Evolutionary conservation across 768 basidiomycete genomes (phyloP), one percentile per base, ranked within the genome.

Genomic region (Crassisporium funariophilum): DNA sequence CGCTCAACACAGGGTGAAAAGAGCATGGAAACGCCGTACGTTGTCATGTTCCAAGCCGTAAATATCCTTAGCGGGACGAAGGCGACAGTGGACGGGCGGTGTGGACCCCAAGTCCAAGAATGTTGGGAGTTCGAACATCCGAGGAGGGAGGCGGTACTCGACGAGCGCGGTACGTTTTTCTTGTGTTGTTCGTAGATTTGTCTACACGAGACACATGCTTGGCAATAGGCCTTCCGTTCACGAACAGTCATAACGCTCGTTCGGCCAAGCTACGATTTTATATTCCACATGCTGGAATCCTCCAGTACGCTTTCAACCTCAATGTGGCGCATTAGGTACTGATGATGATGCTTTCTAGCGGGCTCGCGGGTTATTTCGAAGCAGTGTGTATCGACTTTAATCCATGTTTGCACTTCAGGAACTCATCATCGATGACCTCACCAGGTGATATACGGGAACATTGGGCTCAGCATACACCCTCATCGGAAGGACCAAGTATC

Each of bases 61-160:
- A 95, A 93, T 54, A 78, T 94, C 48, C 75, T 99, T 33, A 91
- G 89, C 47, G 93, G 85, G 74, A 88, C 39, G 80, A 86, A 35
- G 78, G 79, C 21, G 78, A 81, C 33, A 55, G 73, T 25, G 72
- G 75, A 56, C 55, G 83, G 81, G 13, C 76, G 80, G 36, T 93
- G 90, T 69, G 93, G 94, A 11, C 76, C 84, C 2, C 82, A 82
- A 54, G 77, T 97, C 25, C 97, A 98, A 65, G 89, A 93, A 57
- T 98, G 95, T 57, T 99, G 97, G 97, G 86, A 89, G 53, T 99
- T 98, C 65, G 91, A 90, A 53, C 97, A 99, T 70, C 95, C 97
- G 1, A 72, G 91, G 49, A 76, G 79, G 44, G 91, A 95, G 61
- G 76, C 84, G 1, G 80, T 88, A 0, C 67, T 92, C 5, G 84